Evolutionary conservation across 108 stramenopile genomes (phyloP).

Genomic region (Chaetoceros tenuissimus): DNA sequence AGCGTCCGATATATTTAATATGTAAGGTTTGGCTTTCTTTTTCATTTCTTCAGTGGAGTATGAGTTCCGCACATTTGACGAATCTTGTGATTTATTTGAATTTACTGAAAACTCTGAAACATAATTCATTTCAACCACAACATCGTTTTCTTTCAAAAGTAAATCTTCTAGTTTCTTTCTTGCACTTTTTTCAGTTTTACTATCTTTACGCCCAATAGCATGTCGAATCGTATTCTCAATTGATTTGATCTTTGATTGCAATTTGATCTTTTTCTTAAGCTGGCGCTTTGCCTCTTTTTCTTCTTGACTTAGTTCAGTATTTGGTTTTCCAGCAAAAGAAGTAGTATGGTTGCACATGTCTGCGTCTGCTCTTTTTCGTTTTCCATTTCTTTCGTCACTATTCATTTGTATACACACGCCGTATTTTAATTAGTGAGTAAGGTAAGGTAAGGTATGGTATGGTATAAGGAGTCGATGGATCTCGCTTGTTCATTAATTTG

Average conservation of each 20-base stretch:
- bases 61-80: slow-evolving; percentile 3
- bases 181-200: slow-evolving; percentile 27
- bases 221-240: slow-evolving; percentile 9
- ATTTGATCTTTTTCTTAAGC: not conserved
- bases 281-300: not conserved
- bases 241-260: not conserved
- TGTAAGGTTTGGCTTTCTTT: not conserved
- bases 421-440: no score
- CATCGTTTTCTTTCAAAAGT: slow-evolving; percentile 1
- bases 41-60: slow-evolving; percentile 2
- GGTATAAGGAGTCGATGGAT: no score
- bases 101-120: slow-evolving; percentile 3
- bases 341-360: no score
- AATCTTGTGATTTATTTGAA: slow-evolving; percentile 7
- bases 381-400: no score
- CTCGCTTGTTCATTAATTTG: no score
- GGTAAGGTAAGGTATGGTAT: no score
- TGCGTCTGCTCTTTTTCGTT: no score
- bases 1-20: slow-evolving; percentile 3
- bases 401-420: no score
- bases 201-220: slow-evolving; percentile 44
- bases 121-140: not conserved
- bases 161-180: slow-evolving; percentile 27
- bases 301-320: not conserved
- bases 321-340: not conserved